phyloP scores from a whole-genome alignment of 208 protist genomes.

The Phytomonas sp. region DNA sequence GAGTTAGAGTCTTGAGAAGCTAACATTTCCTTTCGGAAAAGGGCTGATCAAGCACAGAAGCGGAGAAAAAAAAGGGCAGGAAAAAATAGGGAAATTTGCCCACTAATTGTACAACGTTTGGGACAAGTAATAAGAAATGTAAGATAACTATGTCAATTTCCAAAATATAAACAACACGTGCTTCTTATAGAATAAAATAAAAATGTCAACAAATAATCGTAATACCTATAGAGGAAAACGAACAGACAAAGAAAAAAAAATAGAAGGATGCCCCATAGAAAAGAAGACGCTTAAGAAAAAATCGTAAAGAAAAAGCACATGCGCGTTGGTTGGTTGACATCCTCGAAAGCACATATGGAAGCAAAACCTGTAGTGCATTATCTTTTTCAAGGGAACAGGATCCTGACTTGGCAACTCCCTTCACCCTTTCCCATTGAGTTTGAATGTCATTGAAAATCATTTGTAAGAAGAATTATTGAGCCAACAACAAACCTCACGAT shows the following conservation, averaged over 20 bases:
- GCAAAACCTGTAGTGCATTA: background rate
- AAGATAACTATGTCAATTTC: constrained; percentile 1
- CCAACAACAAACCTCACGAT: background rate
- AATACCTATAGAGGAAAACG: constrained; percentile 1
- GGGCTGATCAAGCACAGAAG: background rate
- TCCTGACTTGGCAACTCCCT: background rate
- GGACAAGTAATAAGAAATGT: background rate
- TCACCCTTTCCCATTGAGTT: background rate
- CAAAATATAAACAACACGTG: background rate
- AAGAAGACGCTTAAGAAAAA: background rate
- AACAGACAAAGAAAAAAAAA: background rate
- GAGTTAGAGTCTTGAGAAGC: background rate
- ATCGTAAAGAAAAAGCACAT: background rate
- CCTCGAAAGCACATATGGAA: constrained; percentile 1
- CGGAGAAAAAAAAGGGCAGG: background rate
- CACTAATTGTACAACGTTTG: constrained; percentile 2
- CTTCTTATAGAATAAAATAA: constrained; percentile 6
- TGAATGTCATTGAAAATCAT: background rate
- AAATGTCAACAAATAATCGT: constrained; percentile 3
- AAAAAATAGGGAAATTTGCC: background rate
- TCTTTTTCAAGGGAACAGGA: background rate
- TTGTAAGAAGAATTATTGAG: background rate
- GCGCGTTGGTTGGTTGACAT: background rate
- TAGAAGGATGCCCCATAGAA: constrained; percentile 8
- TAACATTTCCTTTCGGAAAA: background rate